Evolutionary conservation across 176 grass and related monocot species (phyloP).

Genomic region (Carex scoparia): DNA sequence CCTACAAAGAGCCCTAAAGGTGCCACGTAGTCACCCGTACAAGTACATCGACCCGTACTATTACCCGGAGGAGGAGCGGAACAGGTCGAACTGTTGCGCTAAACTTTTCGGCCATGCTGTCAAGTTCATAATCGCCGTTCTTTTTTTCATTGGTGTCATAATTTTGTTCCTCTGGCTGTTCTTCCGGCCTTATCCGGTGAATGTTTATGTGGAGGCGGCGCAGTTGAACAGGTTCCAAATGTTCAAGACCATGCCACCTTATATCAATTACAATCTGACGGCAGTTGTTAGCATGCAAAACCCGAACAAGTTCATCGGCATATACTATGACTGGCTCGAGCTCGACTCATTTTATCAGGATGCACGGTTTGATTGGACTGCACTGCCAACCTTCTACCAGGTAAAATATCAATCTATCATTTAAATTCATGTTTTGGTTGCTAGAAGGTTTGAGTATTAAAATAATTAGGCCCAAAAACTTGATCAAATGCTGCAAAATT

Average conservation of each 20-base stretch:
- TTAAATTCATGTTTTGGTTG: neutral
- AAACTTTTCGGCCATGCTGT: constrained; percentile 44
- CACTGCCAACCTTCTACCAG: constrained; percentile 56
- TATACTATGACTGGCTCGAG: constrained; percentile 68
- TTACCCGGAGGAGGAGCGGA: constrained; percentile 5
- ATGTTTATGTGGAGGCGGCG: constrained; percentile 53
- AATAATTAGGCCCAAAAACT: too few relatives aligned
- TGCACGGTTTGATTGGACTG: constrained; percentile 40
- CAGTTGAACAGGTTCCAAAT: constrained; percentile 27
- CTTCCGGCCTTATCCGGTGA: constrained; percentile 55
- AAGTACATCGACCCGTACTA: constrained; percentile 25
- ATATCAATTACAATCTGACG: constrained; percentile 32
- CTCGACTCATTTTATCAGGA: constrained; percentile 29
- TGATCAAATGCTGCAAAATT: too few relatives aligned
- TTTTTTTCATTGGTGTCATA: constrained; percentile 30
- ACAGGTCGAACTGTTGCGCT: neutral
- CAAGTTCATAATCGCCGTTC: constrained; percentile 43
- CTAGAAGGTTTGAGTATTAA: neutral
- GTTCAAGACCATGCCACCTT: neutral
- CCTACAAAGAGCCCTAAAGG: constrained; percentile 21
- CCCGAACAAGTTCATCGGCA: constrained; percentile 52
- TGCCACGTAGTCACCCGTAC: constrained; percentile 23
- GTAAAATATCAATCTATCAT: neutral
- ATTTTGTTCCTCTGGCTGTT: constrained; percentile 50
- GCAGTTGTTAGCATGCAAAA: constrained; percentile 51